A percentile compares a stretch with the other conserved stretches of the same genome.
phyloP scores from a whole-genome alignment of 116 monocot genomes.

The Iris pallida region DNA sequence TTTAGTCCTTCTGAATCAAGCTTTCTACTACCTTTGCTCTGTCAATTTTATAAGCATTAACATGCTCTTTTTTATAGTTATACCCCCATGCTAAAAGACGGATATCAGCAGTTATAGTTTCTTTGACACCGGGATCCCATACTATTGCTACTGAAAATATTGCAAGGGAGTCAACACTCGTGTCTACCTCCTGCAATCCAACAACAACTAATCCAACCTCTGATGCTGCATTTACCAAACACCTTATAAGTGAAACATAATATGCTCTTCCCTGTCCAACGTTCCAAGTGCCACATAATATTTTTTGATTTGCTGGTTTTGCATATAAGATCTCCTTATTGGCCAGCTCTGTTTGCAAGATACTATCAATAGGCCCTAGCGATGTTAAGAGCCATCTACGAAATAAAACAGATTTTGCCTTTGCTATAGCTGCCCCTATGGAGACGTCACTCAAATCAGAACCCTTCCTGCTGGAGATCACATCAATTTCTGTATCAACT shows the following conservation, averaged over 20 bases:
- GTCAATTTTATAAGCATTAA: too few relatives aligned
- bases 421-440: too few relatives aligned
- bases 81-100: too few relatives aligned
- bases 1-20: too few relatives aligned
- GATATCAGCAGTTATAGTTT: too few relatives aligned
- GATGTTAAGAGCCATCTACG: slow-evolving; percentile 63
- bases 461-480: too few relatives aligned
- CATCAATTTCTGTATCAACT: too few relatives aligned
- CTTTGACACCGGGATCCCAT: too few relatives aligned
- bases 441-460: too few relatives aligned
- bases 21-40: too few relatives aligned
- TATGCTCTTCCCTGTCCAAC: slow-evolving; percentile 67
- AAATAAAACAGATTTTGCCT: slow-evolving; percentile 1
- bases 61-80: too few relatives aligned
- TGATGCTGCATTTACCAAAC: slow-evolving; percentile 48
- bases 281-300: slow-evolving; percentile 70
- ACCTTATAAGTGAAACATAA: slow-evolving; percentile 61
- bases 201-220: slow-evolving; percentile 72
- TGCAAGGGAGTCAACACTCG: slow-evolving; percentile 77
- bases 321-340: slow-evolving; percentile 50
- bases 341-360: slow-evolving; percentile 47
- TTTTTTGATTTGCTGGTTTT: slow-evolving; percentile 52
- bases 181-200: slow-evolving; percentile 80
- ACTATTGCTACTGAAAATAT: too few relatives aligned
- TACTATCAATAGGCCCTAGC: slow-evolving; percentile 59